phyloP scores from a whole-genome alignment of 768 basidiomycete species.

The Lepiota subincarnata region DNA sequence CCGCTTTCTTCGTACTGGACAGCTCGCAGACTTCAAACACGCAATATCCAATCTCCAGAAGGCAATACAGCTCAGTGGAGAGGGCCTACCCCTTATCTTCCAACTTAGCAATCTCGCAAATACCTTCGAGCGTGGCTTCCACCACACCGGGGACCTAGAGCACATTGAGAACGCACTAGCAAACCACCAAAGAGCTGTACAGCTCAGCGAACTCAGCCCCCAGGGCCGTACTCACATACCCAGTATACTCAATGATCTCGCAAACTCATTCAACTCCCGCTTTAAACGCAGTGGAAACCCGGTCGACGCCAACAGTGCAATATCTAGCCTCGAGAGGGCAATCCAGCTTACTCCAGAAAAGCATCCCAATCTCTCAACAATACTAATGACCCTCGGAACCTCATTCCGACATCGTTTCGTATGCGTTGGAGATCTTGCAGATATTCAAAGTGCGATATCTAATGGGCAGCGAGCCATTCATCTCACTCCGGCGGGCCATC shows the following conservation, averaged over 20 bases:
- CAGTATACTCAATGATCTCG: not conserved
- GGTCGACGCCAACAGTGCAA: not conserved
- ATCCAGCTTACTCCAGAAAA: not conserved
- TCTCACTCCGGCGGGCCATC: slow-evolving; percentile 16
- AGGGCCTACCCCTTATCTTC: too few species aligned
- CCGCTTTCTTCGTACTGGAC: not conserved
- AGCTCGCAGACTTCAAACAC: not conserved
- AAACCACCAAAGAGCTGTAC: not conserved
- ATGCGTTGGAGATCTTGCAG: slow-evolving; percentile 10
- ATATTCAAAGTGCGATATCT: slow-evolving; percentile 21
- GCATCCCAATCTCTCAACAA: not conserved
- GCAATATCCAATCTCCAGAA: not conserved
- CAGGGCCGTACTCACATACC: not conserved
- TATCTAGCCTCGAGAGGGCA: not conserved
- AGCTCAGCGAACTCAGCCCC: not conserved
- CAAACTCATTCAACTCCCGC: slow-evolving; percentile 15
- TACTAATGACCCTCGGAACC: slow-evolving; percentile 18
- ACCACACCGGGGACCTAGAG: not conserved
- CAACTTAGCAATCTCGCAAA: too few species aligned
- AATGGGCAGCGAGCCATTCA: slow-evolving; percentile 13
- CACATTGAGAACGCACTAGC: not conserved
- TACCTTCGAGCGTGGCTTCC: not conserved
- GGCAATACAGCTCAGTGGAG: not conserved
- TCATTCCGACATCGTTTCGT: slow-evolving; percentile 6
- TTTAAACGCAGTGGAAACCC: slow-evolving; percentile 1